phyloP scores from a whole-genome alignment of 139 green algal species.

The Desmodesmus armatus region DNA sequence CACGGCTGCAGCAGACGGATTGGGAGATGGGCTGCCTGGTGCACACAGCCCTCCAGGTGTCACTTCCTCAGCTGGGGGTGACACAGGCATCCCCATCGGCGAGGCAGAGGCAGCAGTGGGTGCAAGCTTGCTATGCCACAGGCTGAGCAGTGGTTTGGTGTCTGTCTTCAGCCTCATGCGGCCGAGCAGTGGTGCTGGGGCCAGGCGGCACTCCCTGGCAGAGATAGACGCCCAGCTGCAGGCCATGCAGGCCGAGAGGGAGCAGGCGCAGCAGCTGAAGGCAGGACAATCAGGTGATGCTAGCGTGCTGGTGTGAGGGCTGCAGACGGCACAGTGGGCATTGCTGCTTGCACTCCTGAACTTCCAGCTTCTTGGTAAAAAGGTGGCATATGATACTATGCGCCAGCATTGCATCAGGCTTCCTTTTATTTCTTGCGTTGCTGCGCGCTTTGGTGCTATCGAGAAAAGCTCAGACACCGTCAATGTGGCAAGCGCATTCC shows the following conservation, averaged over 20 bases:
- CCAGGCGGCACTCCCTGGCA: not conserved
- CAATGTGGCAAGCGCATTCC: too few species aligned
- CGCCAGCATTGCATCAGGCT: too few species aligned
- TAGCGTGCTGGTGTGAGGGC: not conserved
- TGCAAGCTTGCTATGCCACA: too few species aligned
- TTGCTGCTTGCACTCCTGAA: not conserved
- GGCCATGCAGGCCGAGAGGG: not conserved
- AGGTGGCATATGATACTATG: not conserved
- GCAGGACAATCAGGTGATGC: not conserved
- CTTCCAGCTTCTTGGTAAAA: not conserved
- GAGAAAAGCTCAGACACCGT: too few species aligned
- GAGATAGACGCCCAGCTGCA: slow-evolving; percentile 29
- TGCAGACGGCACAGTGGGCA: not conserved
- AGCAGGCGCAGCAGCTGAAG: not conserved
- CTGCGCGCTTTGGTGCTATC: too few species aligned
- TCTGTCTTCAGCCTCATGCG: too few species aligned
- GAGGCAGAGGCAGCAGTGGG: slow-evolving; percentile 1
- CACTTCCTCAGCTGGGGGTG: too few species aligned
- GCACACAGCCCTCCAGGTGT: not conserved
- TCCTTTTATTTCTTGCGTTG: too few species aligned
- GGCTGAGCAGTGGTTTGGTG: too few species aligned
- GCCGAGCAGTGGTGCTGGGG: not conserved
- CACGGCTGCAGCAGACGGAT: not conserved
- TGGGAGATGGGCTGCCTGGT: not conserved
- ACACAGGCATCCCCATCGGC: too few species aligned